Percentiles rank a stretch among this genome's conserved stretches.
Evolutionary conservation across 768 basidiomycete genomes (phyloP).

Genomic region (Cystobasidium tubakii): DNA sequence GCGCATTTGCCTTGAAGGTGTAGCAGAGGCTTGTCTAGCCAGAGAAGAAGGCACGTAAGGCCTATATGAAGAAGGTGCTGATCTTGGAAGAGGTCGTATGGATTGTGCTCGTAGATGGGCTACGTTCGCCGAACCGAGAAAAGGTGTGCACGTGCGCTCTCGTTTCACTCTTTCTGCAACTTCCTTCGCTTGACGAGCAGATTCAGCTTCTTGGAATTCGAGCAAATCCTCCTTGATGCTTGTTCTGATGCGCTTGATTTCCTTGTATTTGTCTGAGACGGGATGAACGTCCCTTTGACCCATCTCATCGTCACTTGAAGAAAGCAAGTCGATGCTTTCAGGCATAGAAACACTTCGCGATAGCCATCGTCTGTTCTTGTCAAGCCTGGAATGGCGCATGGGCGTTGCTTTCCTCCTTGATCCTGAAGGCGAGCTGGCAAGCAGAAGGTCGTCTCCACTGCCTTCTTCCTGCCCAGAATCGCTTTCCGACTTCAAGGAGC

Average conservation of each 20-base stretch:
- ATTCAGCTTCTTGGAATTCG: not conserved
- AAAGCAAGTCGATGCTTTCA: not conserved
- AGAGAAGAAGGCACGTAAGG: not conserved
- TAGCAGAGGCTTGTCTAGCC: not conserved
- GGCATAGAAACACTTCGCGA: not conserved
- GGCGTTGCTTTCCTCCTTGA: not conserved
- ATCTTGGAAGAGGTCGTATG: not conserved
- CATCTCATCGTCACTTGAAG: conserved; percentile 34
- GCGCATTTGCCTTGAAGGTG: not conserved
- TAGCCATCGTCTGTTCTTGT: not conserved
- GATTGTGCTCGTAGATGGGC: not conserved
- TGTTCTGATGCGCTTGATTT: not conserved
- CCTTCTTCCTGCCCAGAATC: not conserved
- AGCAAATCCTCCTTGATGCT: not conserved
- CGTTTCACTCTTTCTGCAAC: not conserved
- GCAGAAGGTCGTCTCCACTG: not conserved
- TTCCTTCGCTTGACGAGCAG: not conserved
- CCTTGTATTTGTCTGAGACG: not conserved
- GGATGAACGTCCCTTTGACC: conserved; percentile 5
- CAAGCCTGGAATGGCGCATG: not conserved
- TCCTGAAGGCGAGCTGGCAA: not conserved
- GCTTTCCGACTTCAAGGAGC: not conserved
- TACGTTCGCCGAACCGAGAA: not conserved
- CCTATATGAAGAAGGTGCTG: not conserved
- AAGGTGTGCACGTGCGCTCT: conserved; percentile 14